phyloP scores from a whole-genome alignment of 83 land plant species.

The Thuja plicata region DNA sequence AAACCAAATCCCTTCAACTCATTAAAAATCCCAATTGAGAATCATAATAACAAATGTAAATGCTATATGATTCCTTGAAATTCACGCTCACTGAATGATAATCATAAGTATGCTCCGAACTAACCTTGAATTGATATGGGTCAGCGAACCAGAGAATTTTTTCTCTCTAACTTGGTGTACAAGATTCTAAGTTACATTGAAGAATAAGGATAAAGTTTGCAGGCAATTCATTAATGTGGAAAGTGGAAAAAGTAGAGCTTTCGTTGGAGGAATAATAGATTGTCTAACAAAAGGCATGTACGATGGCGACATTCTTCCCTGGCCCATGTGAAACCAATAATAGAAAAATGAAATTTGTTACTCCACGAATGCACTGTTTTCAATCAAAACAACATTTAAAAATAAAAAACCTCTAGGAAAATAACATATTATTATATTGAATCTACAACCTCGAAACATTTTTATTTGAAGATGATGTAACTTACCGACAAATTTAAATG shows the following conservation, averaged over 20 bases:
- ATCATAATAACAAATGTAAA: not conserved
- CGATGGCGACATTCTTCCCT: not conserved
- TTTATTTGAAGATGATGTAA: no score
- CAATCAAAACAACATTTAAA: no score
- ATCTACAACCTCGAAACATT: no score
- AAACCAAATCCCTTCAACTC: not conserved
- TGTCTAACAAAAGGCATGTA: not conserved
- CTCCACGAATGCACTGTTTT: no score
- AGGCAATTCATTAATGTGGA: not conserved
- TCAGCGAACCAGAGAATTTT: not conserved
- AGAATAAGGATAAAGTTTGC: not conserved
- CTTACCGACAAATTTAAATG: no score
- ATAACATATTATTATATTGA: no score
- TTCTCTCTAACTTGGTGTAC: not conserved
- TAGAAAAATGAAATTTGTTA: not conserved
- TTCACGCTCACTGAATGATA: not conserved
- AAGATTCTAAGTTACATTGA: not conserved
- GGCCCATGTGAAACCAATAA: not conserved
- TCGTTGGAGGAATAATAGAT: not conserved
- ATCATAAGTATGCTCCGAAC: not conserved
- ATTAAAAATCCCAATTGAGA: not conserved
- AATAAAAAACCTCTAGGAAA: no score
- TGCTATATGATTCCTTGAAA: not conserved
- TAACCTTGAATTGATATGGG: not conserved
- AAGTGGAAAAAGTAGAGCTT: not conserved